Evolutionary conservation across 345 rosid species (phyloP).

Genomic region (Garcia nutans): DNA sequence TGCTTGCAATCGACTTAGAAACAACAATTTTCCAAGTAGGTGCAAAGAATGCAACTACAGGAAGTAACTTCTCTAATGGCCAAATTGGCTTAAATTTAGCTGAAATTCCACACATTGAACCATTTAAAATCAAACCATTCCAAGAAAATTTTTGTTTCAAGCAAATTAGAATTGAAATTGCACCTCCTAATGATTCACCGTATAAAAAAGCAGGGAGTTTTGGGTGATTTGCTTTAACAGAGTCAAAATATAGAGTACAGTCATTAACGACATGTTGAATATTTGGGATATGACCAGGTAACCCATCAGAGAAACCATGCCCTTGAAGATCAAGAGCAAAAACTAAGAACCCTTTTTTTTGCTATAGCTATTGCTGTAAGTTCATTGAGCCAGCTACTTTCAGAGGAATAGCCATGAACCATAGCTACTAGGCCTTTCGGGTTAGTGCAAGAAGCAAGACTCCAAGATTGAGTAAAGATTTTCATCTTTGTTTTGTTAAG

Average conservation of each 20-base stretch:
- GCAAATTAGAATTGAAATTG: conserved; percentile 26
- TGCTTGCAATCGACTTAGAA: conserved; percentile 26
- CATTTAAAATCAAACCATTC: conserved; percentile 34
- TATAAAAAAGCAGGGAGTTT: conserved; percentile 33
- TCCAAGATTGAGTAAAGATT: conserved; percentile 37
- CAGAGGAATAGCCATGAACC: conserved; percentile 37
- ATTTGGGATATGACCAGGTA: conserved; percentile 28
- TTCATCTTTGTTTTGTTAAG: conserved; percentile 25
- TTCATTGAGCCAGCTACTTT: conserved; percentile 36
- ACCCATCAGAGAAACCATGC: conserved; percentile 35
- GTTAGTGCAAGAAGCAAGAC: neutral
- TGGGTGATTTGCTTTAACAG: conserved; percentile 12
- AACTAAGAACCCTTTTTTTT: conserved; percentile 27
- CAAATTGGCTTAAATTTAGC: conserved; percentile 29
- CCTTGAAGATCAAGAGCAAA: conserved; percentile 37
- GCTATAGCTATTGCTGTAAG: conserved; percentile 34
- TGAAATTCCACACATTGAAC: conserved; percentile 39
- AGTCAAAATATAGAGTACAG: conserved; percentile 26
- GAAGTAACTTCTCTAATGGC: conserved; percentile 32
- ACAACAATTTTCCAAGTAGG: conserved; percentile 25
- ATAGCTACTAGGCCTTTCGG: conserved; percentile 32
- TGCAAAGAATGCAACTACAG: conserved; percentile 23
- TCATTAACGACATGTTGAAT: conserved; percentile 20
- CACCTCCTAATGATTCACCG: conserved; percentile 41
- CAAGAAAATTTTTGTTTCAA: conserved; percentile 23